A percentile compares a stretch with the other conserved stretches of the same genome.
Evolutionary conservation across 139 green algal species (phyloP).

Genomic region (Coccomyxa sp.): DNA sequence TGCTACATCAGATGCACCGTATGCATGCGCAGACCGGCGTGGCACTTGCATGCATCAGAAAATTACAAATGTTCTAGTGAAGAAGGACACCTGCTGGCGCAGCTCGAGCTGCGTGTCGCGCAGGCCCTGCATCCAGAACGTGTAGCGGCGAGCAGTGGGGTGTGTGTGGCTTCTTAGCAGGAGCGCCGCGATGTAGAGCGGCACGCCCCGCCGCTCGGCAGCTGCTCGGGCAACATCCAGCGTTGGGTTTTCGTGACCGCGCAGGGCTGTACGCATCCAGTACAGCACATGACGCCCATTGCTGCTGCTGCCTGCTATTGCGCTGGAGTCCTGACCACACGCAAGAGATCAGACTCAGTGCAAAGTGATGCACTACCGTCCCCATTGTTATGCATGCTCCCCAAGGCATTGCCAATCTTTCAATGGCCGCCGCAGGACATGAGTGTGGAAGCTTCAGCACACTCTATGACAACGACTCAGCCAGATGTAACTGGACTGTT

Average conservation of each 20-base stretch:
- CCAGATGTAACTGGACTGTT: not conserved
- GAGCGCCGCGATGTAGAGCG: constrained; percentile 12
- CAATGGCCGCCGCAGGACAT: not conserved
- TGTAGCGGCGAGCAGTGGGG: constrained; percentile 13
- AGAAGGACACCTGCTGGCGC: constrained; percentile 8
- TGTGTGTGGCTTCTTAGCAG: constrained; percentile 14
- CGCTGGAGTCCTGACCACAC: not conserved
- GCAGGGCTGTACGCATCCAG: constrained; percentile 24
- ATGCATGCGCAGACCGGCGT: no score
- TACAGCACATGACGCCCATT: constrained; percentile 20
- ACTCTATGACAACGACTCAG: not conserved
- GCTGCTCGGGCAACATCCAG: constrained; percentile 17
- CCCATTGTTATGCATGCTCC: not conserved
- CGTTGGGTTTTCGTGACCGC: constrained; percentile 19
- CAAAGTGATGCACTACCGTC: not conserved
- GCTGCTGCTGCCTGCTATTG: not conserved
- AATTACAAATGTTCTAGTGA: not conserved
- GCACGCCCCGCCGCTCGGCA: not conserved
- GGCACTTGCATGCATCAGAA: not conserved
- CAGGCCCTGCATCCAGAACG: constrained; percentile 25
- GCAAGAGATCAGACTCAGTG: not conserved
- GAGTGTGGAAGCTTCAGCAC: not conserved
- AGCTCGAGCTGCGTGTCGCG: constrained; percentile 21
- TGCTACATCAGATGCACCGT: no score
- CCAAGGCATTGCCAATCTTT: not conserved